Base-by-base conservation (phyloP, 2,329 filamentous ascomycete genomes). In the Calycina marina region DNA sequence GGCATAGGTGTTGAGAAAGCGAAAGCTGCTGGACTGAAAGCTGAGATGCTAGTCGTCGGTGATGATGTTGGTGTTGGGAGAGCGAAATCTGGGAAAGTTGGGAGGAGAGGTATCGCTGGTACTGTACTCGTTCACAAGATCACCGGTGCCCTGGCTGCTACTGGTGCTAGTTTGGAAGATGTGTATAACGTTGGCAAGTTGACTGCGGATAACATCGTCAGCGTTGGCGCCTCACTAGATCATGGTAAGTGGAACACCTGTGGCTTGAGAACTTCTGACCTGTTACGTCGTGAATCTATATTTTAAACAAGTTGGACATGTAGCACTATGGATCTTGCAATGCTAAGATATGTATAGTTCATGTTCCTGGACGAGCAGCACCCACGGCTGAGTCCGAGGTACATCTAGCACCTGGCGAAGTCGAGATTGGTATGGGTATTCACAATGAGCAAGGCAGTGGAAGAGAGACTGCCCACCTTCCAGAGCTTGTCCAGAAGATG, bases 1-100 rank as follows among this genome's bases (percentile, higher is more conserved):
- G 86, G 85, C 34, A 78, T 94, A 69, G 86, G 78, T 1, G 82
- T 90, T 6, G 88, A 94, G 56, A 93, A 93, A 61, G 85, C 85
- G 11, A 77, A 79, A 37, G 84, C 84, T 1, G 71, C 73, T 0
- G 86, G 84, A 0, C 57, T 84, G 14, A 59, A 73, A 12, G 80
- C 82, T 1, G 81, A 93, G 53, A 93, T 94, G 78, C 74, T 93
- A 6, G 79, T 93, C 6, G 83, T 94, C 5, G 84, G 77, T 4
- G 88, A 96, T 49, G 88, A 96, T 55, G 85, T 86, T 3, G 85
- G 86, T 26, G 86, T 96, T 28, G 86, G 86, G 2, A 65, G 84
- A 37, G 65, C 62, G 32, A 77, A 77, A 52, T 77, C 80, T 8
- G 86, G 88, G n/a, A 94, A 94, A 54, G 88, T 94, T 11, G 88